These are phyloP conservation scores for Trypanosoma melophagium DNA, from an alignment of 208 protist genomes.

Conservation along the genomic window DNA sequence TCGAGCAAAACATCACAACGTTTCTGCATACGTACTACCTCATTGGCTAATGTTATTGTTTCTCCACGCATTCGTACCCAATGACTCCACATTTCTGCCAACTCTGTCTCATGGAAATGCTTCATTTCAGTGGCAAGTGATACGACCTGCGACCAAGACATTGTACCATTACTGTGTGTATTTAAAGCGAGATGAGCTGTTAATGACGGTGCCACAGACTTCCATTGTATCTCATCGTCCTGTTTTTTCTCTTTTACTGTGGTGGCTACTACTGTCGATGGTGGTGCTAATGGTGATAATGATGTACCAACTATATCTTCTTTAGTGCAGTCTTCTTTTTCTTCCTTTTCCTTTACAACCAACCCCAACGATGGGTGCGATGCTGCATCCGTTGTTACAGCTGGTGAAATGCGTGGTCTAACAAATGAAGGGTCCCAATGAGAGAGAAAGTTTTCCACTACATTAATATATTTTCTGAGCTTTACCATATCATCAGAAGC, in stretches of 20 bases:
- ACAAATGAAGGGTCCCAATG: conserved; percentile 13
- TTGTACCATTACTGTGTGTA: not conserved
- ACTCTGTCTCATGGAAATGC: conserved; percentile 19
- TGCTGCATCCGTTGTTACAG: not conserved
- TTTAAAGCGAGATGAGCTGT: conserved; percentile 9
- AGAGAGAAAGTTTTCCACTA: conserved; percentile 18
- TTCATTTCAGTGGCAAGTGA: conserved; percentile 25
- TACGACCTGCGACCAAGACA: conserved; percentile 14
- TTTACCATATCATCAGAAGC: conserved; percentile 9
- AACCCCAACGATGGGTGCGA: not conserved
- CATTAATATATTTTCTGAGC: conserved; percentile 4
- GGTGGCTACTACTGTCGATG: not conserved
- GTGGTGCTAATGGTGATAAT: no score
- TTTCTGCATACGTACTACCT: conserved; percentile 15
- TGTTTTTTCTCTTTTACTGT: not conserved
- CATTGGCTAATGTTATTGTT: conserved; percentile 1
- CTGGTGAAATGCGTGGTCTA: not conserved
- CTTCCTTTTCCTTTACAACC: not conserved
- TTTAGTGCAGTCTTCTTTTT: not conserved
- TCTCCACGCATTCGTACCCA: conserved; percentile 15
- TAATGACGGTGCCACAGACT: conserved; percentile 20
- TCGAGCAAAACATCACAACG: conserved; percentile 10
- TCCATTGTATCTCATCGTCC: conserved; percentile 6
- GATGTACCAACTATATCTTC: no score
- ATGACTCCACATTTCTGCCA: conserved; percentile 1